Conservation (phyloP, 495 filamentous ascomycete genomes). For the Cercophora sp. region DNA sequence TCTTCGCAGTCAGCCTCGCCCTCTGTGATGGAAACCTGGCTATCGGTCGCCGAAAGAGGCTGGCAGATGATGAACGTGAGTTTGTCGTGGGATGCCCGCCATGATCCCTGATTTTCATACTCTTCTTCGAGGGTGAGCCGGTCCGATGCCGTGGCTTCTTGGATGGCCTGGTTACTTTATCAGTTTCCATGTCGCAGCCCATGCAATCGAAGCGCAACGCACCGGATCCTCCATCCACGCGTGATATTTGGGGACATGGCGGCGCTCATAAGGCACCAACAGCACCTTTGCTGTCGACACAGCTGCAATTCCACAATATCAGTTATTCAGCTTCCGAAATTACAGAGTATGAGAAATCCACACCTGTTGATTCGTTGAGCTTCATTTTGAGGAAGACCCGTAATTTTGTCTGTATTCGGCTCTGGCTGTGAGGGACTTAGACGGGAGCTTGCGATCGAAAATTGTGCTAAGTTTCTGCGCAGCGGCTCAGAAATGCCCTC, state of each 20-base stretch:
- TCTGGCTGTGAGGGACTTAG: background rate
- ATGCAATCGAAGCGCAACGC: constrained; percentile 8
- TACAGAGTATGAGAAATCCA: background rate
- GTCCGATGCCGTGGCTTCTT: constrained; percentile 79
- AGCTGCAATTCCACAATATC: constrained; percentile 40
- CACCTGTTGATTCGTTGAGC: constrained; percentile 45
- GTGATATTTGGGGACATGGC: constrained; percentile 80
- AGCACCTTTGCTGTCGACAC: constrained; percentile 61
- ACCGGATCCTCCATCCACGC: constrained; percentile 89
- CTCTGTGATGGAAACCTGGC: constrained; percentile 18
- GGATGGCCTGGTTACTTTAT: constrained; percentile 58
- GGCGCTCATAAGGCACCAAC: constrained; percentile 77
- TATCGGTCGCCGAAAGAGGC: constrained; percentile 17
- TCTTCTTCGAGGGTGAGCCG: constrained; percentile 72
- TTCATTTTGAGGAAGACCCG: constrained; percentile 21
- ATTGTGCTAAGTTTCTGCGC: too few relatives aligned
- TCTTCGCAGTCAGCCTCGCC: constrained; percentile 47
- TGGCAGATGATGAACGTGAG: constrained; percentile 68
- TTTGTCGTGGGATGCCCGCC: constrained; percentile 73
- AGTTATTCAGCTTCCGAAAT: constrained; percentile 1
- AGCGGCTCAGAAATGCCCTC: too few relatives aligned
- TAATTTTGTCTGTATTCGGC: background rate
- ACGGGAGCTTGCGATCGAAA: too few relatives aligned
- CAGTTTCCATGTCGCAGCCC: background rate
- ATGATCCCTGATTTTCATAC: constrained; percentile 78